Evolutionary conservation across 352 stramenopile species (phyloP).

Genomic region (Globisporangium middletonii): DNA sequence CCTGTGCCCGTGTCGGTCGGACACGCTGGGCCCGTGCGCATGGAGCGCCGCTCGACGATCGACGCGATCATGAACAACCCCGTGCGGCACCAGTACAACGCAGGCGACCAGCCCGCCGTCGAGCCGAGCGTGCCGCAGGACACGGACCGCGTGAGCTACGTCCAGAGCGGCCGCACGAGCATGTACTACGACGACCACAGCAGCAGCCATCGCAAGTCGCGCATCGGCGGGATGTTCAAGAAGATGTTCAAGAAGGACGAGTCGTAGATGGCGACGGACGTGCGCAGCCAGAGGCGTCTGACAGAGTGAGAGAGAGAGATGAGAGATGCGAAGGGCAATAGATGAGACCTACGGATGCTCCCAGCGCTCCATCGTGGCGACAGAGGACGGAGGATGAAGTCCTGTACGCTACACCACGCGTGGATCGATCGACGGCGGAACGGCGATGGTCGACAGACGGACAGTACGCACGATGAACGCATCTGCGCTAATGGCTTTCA

Average conservation of each 20-base stretch:
- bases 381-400: too few species aligned
- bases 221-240: slow-evolving; percentile 84
- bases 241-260: slow-evolving; percentile 89
- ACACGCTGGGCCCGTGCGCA: slow-evolving; percentile 15
- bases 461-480: too few species aligned
- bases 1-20: slow-evolving; percentile 55
- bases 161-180: slow-evolving; percentile 26
- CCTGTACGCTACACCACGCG: too few species aligned
- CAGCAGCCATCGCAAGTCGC: slow-evolving; percentile 55
- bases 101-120: background rate
- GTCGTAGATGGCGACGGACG: background rate
- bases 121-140: slow-evolving; percentile 11
- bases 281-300: too few species aligned
- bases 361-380: too few species aligned
- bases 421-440: too few species aligned
- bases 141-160: slow-evolving; percentile 20
- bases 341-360: too few species aligned
- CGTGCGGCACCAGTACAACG: slow-evolving; percentile 10
- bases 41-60: slow-evolving; percentile 35
- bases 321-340: too few species aligned
- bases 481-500: too few species aligned
- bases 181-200: slow-evolving; percentile 61
- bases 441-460: too few species aligned
- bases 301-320: too few species aligned
- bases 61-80: slow-evolving; percentile 52